A percentile compares a stretch with the other conserved stretches of the same genome.
These are phyloP conservation scores for Colletotrichum sp. DNA, from an alignment of 2,329 filamentous ascomycete species.

Conservation along the genomic window DNA sequence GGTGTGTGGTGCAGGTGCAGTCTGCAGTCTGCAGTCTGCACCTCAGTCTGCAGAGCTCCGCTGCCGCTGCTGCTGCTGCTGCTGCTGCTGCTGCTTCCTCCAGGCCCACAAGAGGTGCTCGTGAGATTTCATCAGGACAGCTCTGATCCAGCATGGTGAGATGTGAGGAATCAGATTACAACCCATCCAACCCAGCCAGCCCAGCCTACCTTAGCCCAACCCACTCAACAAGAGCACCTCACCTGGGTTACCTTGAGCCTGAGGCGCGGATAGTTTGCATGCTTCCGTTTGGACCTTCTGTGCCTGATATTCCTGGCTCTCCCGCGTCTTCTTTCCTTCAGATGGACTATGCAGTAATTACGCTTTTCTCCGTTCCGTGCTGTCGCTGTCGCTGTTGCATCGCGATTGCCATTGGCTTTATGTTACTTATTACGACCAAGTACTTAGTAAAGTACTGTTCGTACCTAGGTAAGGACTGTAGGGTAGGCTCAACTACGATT, in stretches of 20 bases:
- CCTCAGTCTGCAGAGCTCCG: background rate
- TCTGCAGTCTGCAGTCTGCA: background rate
- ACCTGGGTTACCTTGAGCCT: background rate
- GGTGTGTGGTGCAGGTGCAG: background rate
- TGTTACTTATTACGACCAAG: background rate
- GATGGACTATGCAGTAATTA: too few relatives aligned
- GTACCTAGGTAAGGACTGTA: background rate
- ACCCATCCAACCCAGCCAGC: background rate
- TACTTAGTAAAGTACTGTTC: background rate
- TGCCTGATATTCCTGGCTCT: background rate
- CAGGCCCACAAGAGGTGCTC: background rate
- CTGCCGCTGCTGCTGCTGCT: background rate
- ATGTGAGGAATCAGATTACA: background rate
- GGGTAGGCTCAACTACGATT: background rate
- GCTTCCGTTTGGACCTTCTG: background rate
- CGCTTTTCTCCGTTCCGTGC: background rate
- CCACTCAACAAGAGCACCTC: background rate
- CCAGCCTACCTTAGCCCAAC: background rate
- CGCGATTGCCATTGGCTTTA: background rate
- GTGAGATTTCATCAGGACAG: background rate
- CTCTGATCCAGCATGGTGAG: background rate
- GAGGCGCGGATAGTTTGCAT: background rate
- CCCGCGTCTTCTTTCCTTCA: background rate
- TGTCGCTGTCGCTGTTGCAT: background rate
- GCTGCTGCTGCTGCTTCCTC: background rate